Evolutionary conservation across 176 grass and related monocot genomes (phyloP).

Genomic region (Thinopyrum elongatum): DNA sequence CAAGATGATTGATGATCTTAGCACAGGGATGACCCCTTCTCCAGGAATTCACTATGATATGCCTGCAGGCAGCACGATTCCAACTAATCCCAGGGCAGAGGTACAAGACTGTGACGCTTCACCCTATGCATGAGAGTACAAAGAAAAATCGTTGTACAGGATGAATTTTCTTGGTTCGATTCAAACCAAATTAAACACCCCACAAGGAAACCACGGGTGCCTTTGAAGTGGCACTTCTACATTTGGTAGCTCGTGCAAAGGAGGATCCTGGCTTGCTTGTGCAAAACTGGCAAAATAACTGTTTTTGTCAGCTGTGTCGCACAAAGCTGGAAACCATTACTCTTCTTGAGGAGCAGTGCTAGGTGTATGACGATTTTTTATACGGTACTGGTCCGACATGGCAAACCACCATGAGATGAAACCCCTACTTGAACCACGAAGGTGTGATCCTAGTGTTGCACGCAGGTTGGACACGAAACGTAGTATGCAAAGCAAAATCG

Average conservation of each 20-base stretch:
- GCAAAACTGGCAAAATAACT: neutral
- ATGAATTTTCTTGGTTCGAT: neutral
- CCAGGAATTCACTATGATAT: neutral
- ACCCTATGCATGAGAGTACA: neutral
- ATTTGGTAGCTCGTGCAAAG: neutral
- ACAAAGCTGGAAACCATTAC: neutral
- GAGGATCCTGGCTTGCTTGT: no score
- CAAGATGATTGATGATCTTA: neutral
- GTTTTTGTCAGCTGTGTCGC: neutral
- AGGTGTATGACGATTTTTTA: no score
- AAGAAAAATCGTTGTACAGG: neutral
- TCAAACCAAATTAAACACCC: neutral
- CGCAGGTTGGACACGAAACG: no score
- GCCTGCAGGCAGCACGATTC: neutral
- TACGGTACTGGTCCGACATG: no score
- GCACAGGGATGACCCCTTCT: neutral
- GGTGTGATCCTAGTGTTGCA: no score
- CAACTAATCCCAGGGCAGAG: neutral
- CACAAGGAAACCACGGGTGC: no score
- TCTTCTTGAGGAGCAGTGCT: no score
- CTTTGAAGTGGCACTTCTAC: neutral
- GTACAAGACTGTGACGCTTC: neutral
- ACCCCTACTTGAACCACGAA: no score
- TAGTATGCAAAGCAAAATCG: no score
- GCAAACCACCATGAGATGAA: no score